Evolutionary conservation across 108 stramenopile species (phyloP).

Genomic region (Cyclotella choctawhatcheeana): DNA sequence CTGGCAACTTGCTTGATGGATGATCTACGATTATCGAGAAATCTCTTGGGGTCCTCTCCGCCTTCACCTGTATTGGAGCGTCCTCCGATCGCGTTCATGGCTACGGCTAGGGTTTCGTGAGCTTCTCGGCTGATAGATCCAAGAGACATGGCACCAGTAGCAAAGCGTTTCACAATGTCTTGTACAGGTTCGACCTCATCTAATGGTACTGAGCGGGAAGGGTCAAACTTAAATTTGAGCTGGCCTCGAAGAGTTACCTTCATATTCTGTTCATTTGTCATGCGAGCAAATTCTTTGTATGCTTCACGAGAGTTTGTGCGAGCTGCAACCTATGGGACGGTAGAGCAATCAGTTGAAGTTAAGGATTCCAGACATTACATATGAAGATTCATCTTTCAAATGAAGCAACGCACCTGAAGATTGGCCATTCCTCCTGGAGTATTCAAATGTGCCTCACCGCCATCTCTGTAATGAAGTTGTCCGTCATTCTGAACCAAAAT

Average conservation of each 20-base stretch:
- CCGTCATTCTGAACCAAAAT: constrained; percentile 94
- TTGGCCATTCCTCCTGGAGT: constrained; percentile 93
- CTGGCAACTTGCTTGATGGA: constrained; percentile 96
- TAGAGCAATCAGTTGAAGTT: background rate
- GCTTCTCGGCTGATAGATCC: constrained; percentile 95
- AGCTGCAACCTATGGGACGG: constrained; percentile 62
- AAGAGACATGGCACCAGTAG: constrained; percentile 95
- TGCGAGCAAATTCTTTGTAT: constrained; percentile 91
- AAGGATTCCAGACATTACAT: background rate
- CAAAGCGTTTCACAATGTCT: constrained; percentile 95
- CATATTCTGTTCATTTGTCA: constrained; percentile 88
- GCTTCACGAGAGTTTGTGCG: constrained; percentile 93
- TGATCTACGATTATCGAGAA: constrained; percentile 89
- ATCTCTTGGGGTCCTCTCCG: constrained; percentile 92
- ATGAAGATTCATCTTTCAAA: background rate
- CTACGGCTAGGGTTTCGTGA: constrained; percentile 93
- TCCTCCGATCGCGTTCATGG: constrained; percentile 92
- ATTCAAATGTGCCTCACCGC: constrained; percentile 98
- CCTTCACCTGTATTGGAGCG: constrained; percentile 96
- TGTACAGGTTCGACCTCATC: constrained; percentile 92
- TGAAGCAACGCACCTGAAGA: constrained; percentile 65
- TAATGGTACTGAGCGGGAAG: constrained; percentile 79
- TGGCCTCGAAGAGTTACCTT: constrained; percentile 94
- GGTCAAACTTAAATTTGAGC: constrained; percentile 92
- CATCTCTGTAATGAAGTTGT: constrained; percentile 95